Conservation (phyloP, 257 asterid species). For the Salvia splendens region DNA sequence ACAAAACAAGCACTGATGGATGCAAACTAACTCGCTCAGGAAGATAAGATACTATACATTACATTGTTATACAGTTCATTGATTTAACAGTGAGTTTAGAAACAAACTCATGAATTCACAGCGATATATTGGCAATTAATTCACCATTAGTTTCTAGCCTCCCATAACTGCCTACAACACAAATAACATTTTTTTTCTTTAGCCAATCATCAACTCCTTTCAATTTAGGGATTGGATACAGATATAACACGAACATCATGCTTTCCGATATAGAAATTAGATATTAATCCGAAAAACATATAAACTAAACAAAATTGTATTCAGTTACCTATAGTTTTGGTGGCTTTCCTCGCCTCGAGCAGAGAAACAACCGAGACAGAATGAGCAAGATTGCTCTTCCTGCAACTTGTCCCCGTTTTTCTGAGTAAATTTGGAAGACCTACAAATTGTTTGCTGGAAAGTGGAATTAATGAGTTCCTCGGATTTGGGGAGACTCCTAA, state of each 20-base stretch:
- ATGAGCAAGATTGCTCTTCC: constrained; percentile 40
- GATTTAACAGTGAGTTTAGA: constrained; percentile 5
- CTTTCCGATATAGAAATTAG: too few species aligned
- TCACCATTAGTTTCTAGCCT: not conserved
- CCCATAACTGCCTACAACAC: not conserved
- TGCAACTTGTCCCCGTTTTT: constrained; percentile 38
- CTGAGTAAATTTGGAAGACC: constrained; percentile 54
- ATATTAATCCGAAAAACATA: too few species aligned
- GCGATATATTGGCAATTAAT: not conserved
- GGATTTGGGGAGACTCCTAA: constrained; percentile 61
- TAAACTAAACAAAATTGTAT: constrained; percentile 5
- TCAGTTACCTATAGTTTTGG: constrained; percentile 57
- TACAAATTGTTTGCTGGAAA: constrained; percentile 52
- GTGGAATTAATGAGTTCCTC: constrained; percentile 42
- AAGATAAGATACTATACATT: not conserved
- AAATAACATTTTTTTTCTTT: not conserved
- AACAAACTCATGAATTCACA: constrained; percentile 12
- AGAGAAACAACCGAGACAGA: constrained; percentile 45
- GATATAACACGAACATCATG: too few species aligned
- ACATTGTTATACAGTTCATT: constrained; percentile 6
- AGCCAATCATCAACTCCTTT: constrained; percentile 7
- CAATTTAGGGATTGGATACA: constrained; percentile 21
- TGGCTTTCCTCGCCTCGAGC: constrained; percentile 45
- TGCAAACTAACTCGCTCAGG: not conserved
- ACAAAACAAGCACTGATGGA: not conserved